Base-by-base conservation (phyloP, 2,329 filamentous ascomycete genomes). In the Exophiala aquamarina region DNA sequence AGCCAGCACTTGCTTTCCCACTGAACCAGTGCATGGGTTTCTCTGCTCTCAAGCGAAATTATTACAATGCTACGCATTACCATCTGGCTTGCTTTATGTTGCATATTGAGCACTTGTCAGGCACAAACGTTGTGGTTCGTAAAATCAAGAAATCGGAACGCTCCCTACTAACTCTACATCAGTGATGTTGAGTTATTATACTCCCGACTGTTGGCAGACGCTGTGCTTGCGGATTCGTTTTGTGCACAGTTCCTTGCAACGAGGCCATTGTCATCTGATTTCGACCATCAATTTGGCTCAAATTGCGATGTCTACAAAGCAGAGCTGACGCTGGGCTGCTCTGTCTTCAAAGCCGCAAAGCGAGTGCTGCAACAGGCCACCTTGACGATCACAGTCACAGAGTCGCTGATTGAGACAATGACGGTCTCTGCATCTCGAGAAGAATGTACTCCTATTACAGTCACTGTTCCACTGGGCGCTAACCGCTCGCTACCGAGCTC, bases 241-340 rank as follows among this genome's bases (percentile, higher is more conserved):
- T 45, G 43, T 40, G 33, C 43, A 19, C 21, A 45, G 11, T 33
- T 37, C 15, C 34, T 39, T 3, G 34, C 17, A 18, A 23, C 33
- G 4, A 8, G 14, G 26, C 23, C 36, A 13, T 14, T 45, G 23
- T 26, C 34, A 4, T 19, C 31, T 14, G 18, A 45, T 2, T 45
- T 40, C 19, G 7, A 39, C 21, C 31, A 14, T 17, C 19, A 18
- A 15, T 45, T 39, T 19, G 43, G 43, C 23, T 3, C 17, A 3
- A 35, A 45, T 9, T 45, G 41, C 17, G 34, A 45, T 19, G 14
- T 26, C 11, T 15, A 32, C 33, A 33, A 19, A 6, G 13, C n/a
- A 7, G 43, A 45, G 13, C 33, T 45, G 23, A 19, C 17, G 23
- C 29, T 45, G 33, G 43, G 43, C 18, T 45, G 43, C 17, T 45